These are phyloP conservation scores for Tetrapisispora arboricola DNA, from an alignment of 805 yeast genomes.

Conservation along the genomic window DNA sequence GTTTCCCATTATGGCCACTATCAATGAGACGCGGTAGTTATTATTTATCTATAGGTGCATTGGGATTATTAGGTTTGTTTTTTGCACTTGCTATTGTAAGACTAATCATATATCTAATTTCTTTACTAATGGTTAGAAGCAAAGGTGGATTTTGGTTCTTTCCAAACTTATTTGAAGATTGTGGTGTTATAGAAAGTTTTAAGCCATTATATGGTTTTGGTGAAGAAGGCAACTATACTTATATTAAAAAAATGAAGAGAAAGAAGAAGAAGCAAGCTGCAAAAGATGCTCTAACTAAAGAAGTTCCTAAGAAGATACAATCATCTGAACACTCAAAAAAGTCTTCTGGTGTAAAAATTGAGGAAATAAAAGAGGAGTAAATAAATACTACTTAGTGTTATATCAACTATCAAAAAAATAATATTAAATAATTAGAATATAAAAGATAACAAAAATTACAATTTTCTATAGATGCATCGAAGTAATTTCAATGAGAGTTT, in stretches of 20 bases:
- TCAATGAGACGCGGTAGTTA: conserved; percentile 86
- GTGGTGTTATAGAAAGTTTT: conserved; percentile 88
- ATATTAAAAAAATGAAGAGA: conserved; percentile 25
- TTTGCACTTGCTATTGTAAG: conserved; percentile 73
- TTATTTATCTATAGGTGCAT: conserved; percentile 69
- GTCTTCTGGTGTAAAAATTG: background rate
- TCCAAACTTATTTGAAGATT: conserved; percentile 92
- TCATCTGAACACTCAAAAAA: background rate
- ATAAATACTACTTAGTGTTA: too few relatives aligned
- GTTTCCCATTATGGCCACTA: conserved; percentile 92
- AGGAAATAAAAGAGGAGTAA: background rate
- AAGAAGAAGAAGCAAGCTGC: conserved; percentile 21
- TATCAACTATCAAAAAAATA: too few relatives aligned
- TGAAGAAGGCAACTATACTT: conserved; percentile 31
- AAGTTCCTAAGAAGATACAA: background rate
- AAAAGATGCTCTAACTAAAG: conserved; percentile 7
- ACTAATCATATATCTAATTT: conserved; percentile 49
- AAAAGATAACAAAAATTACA: background rate
- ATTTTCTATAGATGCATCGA: too few relatives aligned
- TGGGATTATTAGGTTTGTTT: conserved; percentile 66
- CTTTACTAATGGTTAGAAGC: conserved; percentile 23
- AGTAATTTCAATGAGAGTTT: too few relatives aligned
- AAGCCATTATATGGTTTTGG: conserved; percentile 84
- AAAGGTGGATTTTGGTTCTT: conserved; percentile 88
- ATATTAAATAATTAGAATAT: too few relatives aligned